A percentile compares a stretch with the other conserved stretches of the same genome.
Conservation (phyloP, 2,329 filamentous ascomycete species). For the Blastomyces percursus region DNA sequence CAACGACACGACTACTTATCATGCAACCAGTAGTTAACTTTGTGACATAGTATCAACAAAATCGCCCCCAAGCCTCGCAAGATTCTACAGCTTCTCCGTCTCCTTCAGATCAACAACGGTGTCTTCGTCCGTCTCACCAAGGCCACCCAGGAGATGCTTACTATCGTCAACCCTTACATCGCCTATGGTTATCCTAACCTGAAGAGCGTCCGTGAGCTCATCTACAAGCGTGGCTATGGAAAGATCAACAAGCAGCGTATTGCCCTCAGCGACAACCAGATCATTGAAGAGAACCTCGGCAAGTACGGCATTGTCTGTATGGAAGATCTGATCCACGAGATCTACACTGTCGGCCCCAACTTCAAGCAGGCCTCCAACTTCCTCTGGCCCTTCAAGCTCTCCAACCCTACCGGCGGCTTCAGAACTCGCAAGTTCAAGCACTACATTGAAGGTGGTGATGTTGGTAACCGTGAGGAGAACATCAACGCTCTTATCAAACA, state of each 20-base stretch:
- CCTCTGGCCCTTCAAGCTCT: conserved; percentile 99
- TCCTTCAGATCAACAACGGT: conserved; percentile 99
- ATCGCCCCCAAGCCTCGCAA: conserved; percentile 99
- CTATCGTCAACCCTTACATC: conserved; percentile 97
- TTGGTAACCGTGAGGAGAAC: conserved; percentile 96
- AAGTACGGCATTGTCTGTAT: conserved; percentile 99
- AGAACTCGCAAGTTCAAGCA: conserved; percentile 96
- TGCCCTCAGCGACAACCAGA: conserved; percentile 90
- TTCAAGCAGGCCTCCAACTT: conserved; percentile 99
- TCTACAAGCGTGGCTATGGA: conserved; percentile 99
- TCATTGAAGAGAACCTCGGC: conserved; percentile 93
- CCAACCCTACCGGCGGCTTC: conserved; percentile 97
- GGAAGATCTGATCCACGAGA: conserved; percentile 99
- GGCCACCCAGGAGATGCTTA: conserved; percentile 94
- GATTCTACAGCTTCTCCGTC: conserved; percentile 97
- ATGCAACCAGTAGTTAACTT: conserved; percentile 6
- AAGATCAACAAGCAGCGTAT: conserved; percentile 98
- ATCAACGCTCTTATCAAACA: conserved; percentile 94
- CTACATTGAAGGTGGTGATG: conserved; percentile 96
- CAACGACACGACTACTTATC: not conserved
- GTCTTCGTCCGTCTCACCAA: conserved; percentile 97
- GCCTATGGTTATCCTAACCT: conserved; percentile 99
- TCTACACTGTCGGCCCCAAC: conserved; percentile 97
- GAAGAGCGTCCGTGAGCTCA: conserved; percentile 95
- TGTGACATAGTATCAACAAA: conserved; percentile 89